Evolutionary conservation across 495 filamentous ascomycete species (phyloP).

Genomic region (Penicillium longicatenatum): DNA sequence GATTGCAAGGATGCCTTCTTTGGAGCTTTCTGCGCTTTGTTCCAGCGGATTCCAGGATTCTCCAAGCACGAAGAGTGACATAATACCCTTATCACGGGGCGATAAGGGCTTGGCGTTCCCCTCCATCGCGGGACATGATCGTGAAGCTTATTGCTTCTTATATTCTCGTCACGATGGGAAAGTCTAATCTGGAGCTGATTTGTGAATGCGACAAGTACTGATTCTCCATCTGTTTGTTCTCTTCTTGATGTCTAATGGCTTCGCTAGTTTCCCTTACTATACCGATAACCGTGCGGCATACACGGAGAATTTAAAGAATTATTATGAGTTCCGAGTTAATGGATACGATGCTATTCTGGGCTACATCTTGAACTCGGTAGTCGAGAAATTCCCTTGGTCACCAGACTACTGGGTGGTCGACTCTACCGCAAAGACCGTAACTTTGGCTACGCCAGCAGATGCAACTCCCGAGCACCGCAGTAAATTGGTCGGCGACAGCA

Average conservation of each 20-base stretch:
- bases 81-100: slow-evolving; percentile 31
- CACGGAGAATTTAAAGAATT: slow-evolving; percentile 45
- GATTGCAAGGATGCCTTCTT: neutral
- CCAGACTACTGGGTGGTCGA: slow-evolving; percentile 55
- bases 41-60: slow-evolving; percentile 16
- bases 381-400: slow-evolving; percentile 58
- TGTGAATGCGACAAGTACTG: slow-evolving; percentile 63
- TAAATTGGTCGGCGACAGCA: slow-evolving; percentile 56
- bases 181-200: slow-evolving; percentile 56
- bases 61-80: slow-evolving; percentile 23
- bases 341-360: slow-evolving; percentile 58
- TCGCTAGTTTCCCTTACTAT: slow-evolving; percentile 66
- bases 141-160: neutral
- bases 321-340: slow-evolving; percentile 57
- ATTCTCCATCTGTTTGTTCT: slow-evolving; percentile 20
- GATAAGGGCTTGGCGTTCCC: slow-evolving; percentile 33
- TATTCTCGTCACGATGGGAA: slow-evolving; percentile 34
- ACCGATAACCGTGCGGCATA: slow-evolving; percentile 56
- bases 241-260: slow-evolving; percentile 10
- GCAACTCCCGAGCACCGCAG: slow-evolving; percentile 60
- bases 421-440: slow-evolving; percentile 47
- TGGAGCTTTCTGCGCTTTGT: slow-evolving; percentile 15
- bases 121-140: slow-evolving; percentile 1
- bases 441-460: slow-evolving; percentile 37
- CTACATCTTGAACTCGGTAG: slow-evolving; percentile 59